Evolutionary conservation across 768 basidiomycete genomes (phyloP), one percentile per base, ranked within the genome.

Genomic region (Russula emetica): DNA sequence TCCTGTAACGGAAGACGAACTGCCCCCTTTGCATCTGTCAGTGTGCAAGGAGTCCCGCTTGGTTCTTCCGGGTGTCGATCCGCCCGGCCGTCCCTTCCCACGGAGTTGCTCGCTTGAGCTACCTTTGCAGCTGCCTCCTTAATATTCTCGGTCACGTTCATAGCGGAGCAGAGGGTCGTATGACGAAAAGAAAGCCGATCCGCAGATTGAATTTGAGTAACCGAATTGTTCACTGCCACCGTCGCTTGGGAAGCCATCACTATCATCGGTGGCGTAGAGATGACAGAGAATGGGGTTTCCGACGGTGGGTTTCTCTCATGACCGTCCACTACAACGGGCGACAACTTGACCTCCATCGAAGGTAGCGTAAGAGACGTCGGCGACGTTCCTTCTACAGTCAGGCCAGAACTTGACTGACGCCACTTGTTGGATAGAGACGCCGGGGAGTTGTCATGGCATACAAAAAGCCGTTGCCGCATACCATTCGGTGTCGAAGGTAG

Each of bases 1-100:
- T 64, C 63, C 11, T 24, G 63, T 14, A 64, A 42, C 7, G 63
- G 53, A 16, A 38, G 11, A 54, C 53, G 53, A 24, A 18, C 16
- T 40, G 40, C 45, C 28, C 36, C 36, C 22, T 22, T 38, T 28
- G 16, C 11, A 24, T 30, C 24, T 18, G 14, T n/a, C 16, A 20
- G 20, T 5, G 34, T 34, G 4, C 32, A 10, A 2, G 13, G 16
- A n/a, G 45, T 38, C 22, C 11, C 2, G 24, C 13, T 47, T 20
- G 22, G 8, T 30, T 11, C 22, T 10, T 54, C 60, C 38, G 22
- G 54, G 26, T 26, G 44, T 47, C 22, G 60, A 34, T 50, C 44
- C 7, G 11, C 45, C 11, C 2, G 32, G 22, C 30, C 28, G 11
- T 36, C 52, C 44, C 8, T 22, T 3, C 8, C 18, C 22, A 32